These are phyloP conservation scores for Aureobasidium namibiae DNA, from an alignment of 2,329 filamentous ascomycete species.

Conservation along the genomic window DNA sequence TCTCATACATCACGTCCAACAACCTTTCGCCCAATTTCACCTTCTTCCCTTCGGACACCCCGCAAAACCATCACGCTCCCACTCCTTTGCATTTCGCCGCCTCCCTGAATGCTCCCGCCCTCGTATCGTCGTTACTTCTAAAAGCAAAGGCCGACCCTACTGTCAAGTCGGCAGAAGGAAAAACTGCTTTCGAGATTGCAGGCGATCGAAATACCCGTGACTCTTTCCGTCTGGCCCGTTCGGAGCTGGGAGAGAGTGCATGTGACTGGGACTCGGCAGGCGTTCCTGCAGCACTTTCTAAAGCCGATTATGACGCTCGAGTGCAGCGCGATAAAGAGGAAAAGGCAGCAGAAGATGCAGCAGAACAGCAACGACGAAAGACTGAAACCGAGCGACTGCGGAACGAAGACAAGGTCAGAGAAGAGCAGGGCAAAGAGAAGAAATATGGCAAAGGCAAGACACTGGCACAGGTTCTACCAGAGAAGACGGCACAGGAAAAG, in stretches of 20 bases:
- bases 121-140: conserved; percentile 68
- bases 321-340: conserved; percentile 63
- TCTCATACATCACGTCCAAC: conserved; percentile 77
- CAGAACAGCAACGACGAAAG: conserved; percentile 53
- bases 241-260: conserved; percentile 65
- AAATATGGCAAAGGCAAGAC: conserved; percentile 43
- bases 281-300: conserved; percentile 63
- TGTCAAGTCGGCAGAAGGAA: conserved; percentile 62
- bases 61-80: conserved; percentile 69
- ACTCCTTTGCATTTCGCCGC: conserved; percentile 82
- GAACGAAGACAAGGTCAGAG: conserved; percentile 54
- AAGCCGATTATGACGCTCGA: conserved; percentile 61
- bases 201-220: conserved; percentile 81
- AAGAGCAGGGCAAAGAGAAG: conserved; percentile 41
- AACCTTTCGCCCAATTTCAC: conserved; percentile 60
- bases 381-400: conserved; percentile 66
- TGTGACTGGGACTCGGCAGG: conserved; percentile 74
- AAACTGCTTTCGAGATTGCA: conserved; percentile 76
- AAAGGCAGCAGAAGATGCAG: conserved; percentile 57
- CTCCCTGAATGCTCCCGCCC: conserved; percentile 65
- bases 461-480: conserved; percentile 41
- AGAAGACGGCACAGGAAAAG: conserved; percentile 63
- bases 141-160: conserved; percentile 71
- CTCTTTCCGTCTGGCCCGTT: conserved; percentile 80
- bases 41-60: conserved; percentile 60